Conservation (phyloP, 139 green algal genomes). For the Tetratostichococcus sp. region DNA sequence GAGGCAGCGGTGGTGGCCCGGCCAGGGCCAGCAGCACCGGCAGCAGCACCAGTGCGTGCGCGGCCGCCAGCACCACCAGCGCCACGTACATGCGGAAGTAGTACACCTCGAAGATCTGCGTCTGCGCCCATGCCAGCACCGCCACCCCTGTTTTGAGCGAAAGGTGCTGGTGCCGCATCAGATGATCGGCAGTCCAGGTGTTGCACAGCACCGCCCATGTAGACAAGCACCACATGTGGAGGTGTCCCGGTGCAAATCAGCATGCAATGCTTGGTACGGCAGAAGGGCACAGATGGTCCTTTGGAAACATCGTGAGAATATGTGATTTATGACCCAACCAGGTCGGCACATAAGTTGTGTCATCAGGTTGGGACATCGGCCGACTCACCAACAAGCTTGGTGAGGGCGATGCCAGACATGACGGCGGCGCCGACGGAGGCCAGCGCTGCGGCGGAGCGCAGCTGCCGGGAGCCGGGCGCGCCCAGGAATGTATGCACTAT, state of each 20-base stretch:
- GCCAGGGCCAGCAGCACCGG: conserved; percentile 69
- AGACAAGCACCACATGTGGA: no score
- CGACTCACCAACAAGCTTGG: conserved; percentile 59
- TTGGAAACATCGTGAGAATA: not conserved
- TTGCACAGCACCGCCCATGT: no score
- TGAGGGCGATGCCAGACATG: conserved; percentile 78
- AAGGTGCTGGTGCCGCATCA: not conserved
- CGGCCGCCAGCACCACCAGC: conserved; percentile 76
- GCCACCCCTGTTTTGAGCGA: conserved; percentile 46
- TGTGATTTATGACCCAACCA: no score
- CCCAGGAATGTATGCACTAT: conserved; percentile 69
- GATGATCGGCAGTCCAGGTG: no score
- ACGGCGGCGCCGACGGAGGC: conserved; percentile 62
- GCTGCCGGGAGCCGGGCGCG: conserved; percentile 26
- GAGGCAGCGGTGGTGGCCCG: conserved; percentile 34
- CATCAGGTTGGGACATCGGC: no score
- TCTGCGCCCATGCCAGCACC: conserved; percentile 72
- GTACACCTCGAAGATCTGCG: conserved; percentile 71
- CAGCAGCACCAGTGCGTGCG: conserved; percentile 85
- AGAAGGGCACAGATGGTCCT: no score
- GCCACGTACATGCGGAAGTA: conserved; percentile 80
- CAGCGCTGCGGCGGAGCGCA: conserved; percentile 39
- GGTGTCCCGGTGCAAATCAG: no score
- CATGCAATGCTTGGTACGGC: no score
- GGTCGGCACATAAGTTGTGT: no score